Evolutionary conservation across 176 grass and related monocot genomes (phyloP).

Genomic region (Oryza punctata): DNA sequence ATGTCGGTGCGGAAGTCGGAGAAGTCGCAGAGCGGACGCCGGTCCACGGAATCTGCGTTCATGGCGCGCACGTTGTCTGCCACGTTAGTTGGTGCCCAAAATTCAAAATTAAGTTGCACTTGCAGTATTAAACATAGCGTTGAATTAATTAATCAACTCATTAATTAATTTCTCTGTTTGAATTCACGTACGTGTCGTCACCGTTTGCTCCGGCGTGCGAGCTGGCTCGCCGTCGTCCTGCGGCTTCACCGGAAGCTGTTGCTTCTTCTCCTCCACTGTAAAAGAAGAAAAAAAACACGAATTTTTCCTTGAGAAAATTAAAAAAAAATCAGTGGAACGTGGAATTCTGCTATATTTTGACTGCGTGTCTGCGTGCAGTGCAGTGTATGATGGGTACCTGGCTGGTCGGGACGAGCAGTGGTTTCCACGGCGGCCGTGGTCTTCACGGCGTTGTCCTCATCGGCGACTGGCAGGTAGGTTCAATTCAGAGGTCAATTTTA

Average conservation of each 20-base stretch:
- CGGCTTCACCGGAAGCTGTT: constrained; percentile 7
- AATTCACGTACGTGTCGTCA: constrained; percentile 32
- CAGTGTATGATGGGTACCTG: constrained; percentile 27
- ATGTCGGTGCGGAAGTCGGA: constrained; percentile 65
- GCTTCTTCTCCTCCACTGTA: constrained; percentile 5
- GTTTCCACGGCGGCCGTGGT: constrained; percentile 14
- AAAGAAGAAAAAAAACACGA: background rate
- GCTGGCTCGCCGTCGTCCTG: background rate
- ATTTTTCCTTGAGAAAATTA: background rate
- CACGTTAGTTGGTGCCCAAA: constrained; percentile 1
- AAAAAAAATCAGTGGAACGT: background rate
- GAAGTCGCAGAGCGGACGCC: constrained; percentile 60
- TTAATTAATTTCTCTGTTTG: background rate
- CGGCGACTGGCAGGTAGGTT: background rate
- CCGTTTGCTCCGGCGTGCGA: background rate
- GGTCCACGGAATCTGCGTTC: constrained; percentile 27
- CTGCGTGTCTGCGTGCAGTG: background rate
- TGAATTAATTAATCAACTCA: background rate
- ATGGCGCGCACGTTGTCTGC: background rate
- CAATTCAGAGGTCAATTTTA: background rate
- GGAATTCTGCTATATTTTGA: background rate
- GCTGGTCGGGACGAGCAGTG: background rate
- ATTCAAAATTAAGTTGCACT: background rate
- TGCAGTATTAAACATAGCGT: background rate
- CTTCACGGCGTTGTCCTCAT: constrained; percentile 16